phyloP scores from a whole-genome alignment of 495 filamentous ascomycete genomes.

The Achaetomiella virescens region DNA sequence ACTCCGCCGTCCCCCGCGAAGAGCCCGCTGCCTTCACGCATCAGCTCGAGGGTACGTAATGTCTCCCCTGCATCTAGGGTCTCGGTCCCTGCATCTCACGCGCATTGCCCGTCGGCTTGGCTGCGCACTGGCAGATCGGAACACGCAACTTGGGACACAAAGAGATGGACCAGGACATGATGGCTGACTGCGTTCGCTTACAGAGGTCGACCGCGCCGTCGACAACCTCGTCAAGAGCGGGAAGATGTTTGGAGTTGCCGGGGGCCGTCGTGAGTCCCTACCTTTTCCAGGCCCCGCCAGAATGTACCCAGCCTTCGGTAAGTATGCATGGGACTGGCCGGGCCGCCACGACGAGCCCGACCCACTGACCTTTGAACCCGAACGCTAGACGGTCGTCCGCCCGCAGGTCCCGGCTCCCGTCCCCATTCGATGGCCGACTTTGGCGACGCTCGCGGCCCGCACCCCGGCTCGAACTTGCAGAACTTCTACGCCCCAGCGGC shows the following conservation, averaged over 20 bases:
- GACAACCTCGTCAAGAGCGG: constrained; percentile 95
- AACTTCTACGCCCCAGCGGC: constrained; percentile 92
- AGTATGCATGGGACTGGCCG: constrained; percentile 27
- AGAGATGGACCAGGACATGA: neutral
- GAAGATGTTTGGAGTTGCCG: constrained; percentile 71
- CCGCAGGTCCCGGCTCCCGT: constrained; percentile 45
- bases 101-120: too few relatives aligned
- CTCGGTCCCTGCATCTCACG: neutral
- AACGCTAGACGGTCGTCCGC: constrained; percentile 37
- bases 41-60: constrained; percentile 83
- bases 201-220: constrained; percentile 92
- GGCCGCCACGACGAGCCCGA: constrained; percentile 17
- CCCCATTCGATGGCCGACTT: constrained; percentile 87
- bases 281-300: constrained; percentile 57
- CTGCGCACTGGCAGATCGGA: neutral
- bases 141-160: neutral
- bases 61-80: neutral
- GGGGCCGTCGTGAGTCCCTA: constrained; percentile 78
- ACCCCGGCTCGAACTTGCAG: constrained; percentile 76
- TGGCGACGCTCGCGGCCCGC: constrained; percentile 56
- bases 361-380: constrained; percentile 22
- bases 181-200: constrained; percentile 16
- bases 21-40: constrained; percentile 75
- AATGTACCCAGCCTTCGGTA: constrained; percentile 54
- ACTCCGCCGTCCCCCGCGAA: constrained; percentile 68